These are phyloP conservation scores for Phytophthora vignae DNA, from an alignment of 352 stramenopile species.

Conservation along the genomic window DNA sequence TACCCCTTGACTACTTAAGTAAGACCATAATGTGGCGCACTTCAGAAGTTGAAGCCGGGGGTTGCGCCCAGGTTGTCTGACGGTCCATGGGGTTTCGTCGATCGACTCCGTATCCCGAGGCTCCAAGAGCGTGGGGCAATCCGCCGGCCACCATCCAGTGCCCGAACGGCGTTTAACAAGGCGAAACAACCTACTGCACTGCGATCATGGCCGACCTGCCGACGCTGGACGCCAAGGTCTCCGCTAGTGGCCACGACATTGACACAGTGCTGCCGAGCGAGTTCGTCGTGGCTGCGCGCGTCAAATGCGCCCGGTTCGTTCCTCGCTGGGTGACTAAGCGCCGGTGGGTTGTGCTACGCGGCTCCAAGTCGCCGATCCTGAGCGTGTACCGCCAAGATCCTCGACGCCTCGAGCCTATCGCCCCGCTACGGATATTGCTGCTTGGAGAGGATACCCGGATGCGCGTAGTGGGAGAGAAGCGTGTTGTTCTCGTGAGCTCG, in stretches of 20 bases:
- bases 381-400: conserved; percentile 58
- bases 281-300: conserved; percentile 53
- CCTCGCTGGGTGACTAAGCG: conserved; percentile 61
- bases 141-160: conserved; percentile 11
- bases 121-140: conserved; percentile 11
- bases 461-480: conserved; percentile 49
- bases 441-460: conserved; percentile 60
- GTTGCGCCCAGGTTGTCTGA: neutral
- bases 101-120: conserved; percentile 6
- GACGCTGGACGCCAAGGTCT: conserved; percentile 9
- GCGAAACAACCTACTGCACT: no score
- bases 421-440: conserved; percentile 59
- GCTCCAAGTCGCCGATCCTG: conserved; percentile 66
- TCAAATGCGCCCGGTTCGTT: conserved; percentile 59
- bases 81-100: conserved; percentile 16
- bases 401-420: conserved; percentile 15
- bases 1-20: no score
- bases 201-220: neutral
- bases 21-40: neutral
- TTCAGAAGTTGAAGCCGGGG: neutral
- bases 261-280: conserved; percentile 53
- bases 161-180: conserved; percentile 2
- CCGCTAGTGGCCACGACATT: neutral
- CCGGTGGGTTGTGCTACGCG: conserved; percentile 67
- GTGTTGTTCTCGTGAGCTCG: conserved; percentile 60